These are phyloP conservation scores for Venturiaceae sp. DNA, from an alignment of 2,329 filamentous ascomycete species.

Conservation along the genomic window DNA sequence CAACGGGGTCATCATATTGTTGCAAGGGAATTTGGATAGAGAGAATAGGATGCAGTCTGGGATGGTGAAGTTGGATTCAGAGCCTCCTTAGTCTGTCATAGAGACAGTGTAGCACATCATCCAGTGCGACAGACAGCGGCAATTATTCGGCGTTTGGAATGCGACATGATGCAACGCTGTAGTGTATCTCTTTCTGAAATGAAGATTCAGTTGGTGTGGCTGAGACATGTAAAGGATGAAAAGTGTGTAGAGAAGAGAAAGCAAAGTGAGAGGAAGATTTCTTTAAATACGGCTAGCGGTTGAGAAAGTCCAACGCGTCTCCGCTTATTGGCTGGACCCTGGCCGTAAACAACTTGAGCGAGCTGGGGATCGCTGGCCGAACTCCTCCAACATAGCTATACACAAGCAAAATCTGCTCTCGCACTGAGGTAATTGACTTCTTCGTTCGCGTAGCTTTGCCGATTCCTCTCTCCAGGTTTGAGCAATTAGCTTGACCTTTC, in stretches of 20 bases:
- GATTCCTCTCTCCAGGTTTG: not conserved
- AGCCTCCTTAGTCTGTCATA: no score
- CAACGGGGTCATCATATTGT: slow-evolving; percentile 37
- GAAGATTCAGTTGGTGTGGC: no score
- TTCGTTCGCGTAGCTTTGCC: not conserved
- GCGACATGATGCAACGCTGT: no score
- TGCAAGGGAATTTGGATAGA: not conserved
- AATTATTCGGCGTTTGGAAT: no score
- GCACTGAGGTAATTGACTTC: not conserved
- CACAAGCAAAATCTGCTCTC: not conserved
- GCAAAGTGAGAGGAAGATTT: no score
- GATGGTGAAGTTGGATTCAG: no score
- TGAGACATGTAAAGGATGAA: no score
- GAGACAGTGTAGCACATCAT: not conserved
- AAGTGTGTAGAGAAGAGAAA: not conserved
- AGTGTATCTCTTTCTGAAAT: no score
- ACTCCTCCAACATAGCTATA: not conserved
- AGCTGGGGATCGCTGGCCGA: no score
- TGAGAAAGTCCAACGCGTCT: no score
- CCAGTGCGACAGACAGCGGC: not conserved
- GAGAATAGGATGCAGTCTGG: not conserved
- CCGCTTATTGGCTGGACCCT: not conserved
- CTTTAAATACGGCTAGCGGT: no score
- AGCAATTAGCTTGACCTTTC: not conserved
- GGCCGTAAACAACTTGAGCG: not conserved